Percentiles rank a stretch among this genome's conserved stretches.
Conservation (phyloP, 2,329 filamentous ascomycete genomes). For the Pseudogymnoascus sp. region DNA sequence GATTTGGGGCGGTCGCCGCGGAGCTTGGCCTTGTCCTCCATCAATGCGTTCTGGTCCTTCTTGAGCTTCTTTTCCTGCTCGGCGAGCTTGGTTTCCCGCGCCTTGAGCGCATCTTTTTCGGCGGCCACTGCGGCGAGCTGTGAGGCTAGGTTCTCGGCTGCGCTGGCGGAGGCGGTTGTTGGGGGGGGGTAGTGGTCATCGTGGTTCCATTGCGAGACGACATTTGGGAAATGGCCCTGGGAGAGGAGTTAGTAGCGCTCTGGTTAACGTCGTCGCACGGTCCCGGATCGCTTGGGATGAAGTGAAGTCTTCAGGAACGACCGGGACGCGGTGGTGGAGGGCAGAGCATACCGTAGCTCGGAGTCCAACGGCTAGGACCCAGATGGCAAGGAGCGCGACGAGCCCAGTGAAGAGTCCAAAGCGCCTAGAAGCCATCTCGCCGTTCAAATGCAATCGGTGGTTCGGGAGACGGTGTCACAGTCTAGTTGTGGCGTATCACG, state of each 20-base stretch:
- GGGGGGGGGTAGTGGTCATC: conserved; percentile 1
- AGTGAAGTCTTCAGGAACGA: not conserved
- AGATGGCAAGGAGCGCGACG: conserved; percentile 2
- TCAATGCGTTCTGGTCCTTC: conserved; percentile 3
- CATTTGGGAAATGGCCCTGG: conserved; percentile 4
- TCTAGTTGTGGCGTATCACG: conserved; percentile 10
- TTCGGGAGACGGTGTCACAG: conserved; percentile 6
- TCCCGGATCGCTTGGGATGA: not conserved
- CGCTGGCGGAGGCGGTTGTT: not conserved
- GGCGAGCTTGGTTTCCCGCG: not conserved
- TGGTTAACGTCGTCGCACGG: not conserved
- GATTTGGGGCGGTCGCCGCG: not conserved
- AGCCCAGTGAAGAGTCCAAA: conserved; percentile 8
- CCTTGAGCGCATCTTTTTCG: conserved; percentile 2
- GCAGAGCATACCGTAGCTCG: not conserved
- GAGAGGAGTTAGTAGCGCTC: conserved; percentile 4
- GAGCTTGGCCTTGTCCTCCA: not conserved
- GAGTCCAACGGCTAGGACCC: not conserved
- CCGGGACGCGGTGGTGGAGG: not conserved
- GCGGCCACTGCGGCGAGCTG: not conserved
- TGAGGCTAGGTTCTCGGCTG: not conserved
- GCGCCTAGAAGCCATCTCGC: conserved; percentile 9
- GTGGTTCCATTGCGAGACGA: conserved; percentile 9
- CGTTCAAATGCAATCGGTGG: conserved; percentile 10
- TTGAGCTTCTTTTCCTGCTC: not conserved